phyloP scores from a whole-genome alignment of 2,329 filamentous ascomycete genomes.

The Ophiosphaerella korrae region DNA sequence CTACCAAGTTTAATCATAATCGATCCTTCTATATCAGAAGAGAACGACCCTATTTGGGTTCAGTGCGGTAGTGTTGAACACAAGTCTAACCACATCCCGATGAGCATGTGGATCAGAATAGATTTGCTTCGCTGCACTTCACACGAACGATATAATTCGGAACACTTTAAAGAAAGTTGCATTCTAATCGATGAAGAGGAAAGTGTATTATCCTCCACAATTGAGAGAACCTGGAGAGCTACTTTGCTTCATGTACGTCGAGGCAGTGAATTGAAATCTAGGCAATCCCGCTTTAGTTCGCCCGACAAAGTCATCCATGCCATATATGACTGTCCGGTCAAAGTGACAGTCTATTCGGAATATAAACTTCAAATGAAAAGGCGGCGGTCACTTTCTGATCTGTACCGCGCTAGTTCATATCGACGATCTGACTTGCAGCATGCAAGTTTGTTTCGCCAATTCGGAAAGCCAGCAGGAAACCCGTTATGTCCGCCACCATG shows the following conservation, averaged over 20 bases:
- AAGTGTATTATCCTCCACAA: not conserved
- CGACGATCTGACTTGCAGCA: too few relatives aligned
- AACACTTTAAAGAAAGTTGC: not conserved
- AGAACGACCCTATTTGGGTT: not conserved
- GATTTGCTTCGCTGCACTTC: not conserved
- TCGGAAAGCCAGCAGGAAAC: too few relatives aligned
- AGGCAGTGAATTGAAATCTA: not conserved
- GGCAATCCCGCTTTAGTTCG: not conserved
- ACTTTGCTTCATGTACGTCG: not conserved
- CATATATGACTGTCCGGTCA: not conserved
- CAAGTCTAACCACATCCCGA: not conserved
- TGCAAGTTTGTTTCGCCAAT: not conserved
- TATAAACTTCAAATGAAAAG: too few relatives aligned
- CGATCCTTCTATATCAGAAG: not conserved
- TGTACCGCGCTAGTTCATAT: not conserved
- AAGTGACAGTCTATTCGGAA: not conserved
- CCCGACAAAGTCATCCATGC: not conserved
- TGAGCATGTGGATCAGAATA: not conserved
- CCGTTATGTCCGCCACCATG: too few relatives aligned
- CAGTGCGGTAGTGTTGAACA: not conserved
- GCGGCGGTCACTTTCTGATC: not conserved
- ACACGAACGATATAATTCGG: not conserved
- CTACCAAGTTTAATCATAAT: not conserved
- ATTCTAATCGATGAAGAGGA: not conserved
- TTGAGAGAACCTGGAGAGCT: not conserved